Evolutionary conservation across 805 yeast species (phyloP).

Genomic region (Pichia pseudocactophila): DNA sequence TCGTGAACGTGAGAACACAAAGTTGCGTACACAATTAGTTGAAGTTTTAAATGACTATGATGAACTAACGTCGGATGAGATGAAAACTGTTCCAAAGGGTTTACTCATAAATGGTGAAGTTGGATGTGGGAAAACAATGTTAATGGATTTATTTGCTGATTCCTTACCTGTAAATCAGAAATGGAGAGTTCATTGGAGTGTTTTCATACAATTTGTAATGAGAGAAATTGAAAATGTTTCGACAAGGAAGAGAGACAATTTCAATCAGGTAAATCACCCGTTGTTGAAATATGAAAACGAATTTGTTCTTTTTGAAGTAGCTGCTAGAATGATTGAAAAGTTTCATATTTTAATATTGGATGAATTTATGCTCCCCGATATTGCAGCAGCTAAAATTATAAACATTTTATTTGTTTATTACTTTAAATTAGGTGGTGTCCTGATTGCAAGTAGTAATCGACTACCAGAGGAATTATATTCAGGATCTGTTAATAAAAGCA

Average conservation of each 20-base stretch:
- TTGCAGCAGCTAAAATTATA: conserved; percentile 63
- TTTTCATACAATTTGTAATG: conserved; percentile 61
- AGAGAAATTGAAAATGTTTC: conserved; percentile 50
- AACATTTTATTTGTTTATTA: conserved; percentile 57
- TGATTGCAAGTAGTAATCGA: conserved; percentile 66
- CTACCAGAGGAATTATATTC: conserved; percentile 66
- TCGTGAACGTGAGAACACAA: conserved; percentile 9
- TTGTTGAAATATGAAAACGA: conserved; percentile 45
- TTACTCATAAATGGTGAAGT: conserved; percentile 55
- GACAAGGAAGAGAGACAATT: conserved; percentile 29
- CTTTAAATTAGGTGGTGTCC: conserved; percentile 66
- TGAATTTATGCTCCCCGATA: conserved; percentile 71
- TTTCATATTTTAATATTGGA: conserved; percentile 56
- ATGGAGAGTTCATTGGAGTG: conserved; percentile 63
- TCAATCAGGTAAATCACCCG: conserved; percentile 26
- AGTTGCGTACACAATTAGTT: conserved; percentile 33
- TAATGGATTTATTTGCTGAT: conserved; percentile 63
- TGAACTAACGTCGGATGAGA: conserved; percentile 32
- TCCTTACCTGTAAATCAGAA: conserved; percentile 56
- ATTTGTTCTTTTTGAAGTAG: conserved; percentile 55
- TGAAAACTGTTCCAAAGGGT: conserved; percentile 55
- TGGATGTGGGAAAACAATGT: conserved; percentile 69
- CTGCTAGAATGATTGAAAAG: conserved; percentile 49
- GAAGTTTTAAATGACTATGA: conserved; percentile 44
- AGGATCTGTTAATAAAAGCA: conserved; percentile 50